Evolutionary conservation across 2,329 filamentous ascomycete genomes (phyloP).

Genomic region (Bipolaris zeicola): DNA sequence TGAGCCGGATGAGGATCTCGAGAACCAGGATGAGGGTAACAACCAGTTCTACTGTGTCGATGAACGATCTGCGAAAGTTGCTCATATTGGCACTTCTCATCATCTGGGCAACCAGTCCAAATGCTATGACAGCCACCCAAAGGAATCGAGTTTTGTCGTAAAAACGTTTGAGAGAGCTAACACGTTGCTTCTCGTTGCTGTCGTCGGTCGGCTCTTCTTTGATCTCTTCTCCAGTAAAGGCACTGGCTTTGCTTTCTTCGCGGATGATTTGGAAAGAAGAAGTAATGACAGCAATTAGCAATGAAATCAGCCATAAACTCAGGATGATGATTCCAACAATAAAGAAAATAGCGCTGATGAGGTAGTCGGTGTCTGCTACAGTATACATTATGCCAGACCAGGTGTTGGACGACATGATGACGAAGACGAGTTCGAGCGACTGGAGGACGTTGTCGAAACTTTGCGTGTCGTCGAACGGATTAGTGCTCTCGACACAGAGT

Average conservation of each 20-base stretch:
- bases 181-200: conserved; percentile 49
- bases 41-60: conserved; percentile 72
- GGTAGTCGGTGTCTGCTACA: conserved; percentile 88
- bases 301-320: conserved; percentile 94
- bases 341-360: conserved; percentile 80
- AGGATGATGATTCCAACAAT: conserved; percentile 80
- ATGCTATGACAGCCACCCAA: conserved; percentile 82
- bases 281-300: conserved; percentile 94
- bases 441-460: conserved; percentile 95
- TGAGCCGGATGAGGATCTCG: conserved; percentile 82
- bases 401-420: conserved; percentile 98
- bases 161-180: conserved; percentile 65
- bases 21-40: conserved; percentile 79
- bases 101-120: conserved; percentile 78
- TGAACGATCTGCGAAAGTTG: conserved; percentile 63
- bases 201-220: conserved; percentile 45
- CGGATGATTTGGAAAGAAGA: conserved; percentile 98
- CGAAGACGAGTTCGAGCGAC: conserved; percentile 91
- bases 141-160: conserved; percentile 76
- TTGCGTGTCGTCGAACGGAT: conserved; percentile 82
- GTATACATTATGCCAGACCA: conserved; percentile 95
- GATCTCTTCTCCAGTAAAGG: conserved; percentile 78
- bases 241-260: conserved; percentile 92
- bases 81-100: conserved; percentile 79
- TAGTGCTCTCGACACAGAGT: conserved; percentile 76